phyloP scores from a whole-genome alignment of 768 basidiomycete genomes.

The Lanmaoa pseudosensibilis region DNA sequence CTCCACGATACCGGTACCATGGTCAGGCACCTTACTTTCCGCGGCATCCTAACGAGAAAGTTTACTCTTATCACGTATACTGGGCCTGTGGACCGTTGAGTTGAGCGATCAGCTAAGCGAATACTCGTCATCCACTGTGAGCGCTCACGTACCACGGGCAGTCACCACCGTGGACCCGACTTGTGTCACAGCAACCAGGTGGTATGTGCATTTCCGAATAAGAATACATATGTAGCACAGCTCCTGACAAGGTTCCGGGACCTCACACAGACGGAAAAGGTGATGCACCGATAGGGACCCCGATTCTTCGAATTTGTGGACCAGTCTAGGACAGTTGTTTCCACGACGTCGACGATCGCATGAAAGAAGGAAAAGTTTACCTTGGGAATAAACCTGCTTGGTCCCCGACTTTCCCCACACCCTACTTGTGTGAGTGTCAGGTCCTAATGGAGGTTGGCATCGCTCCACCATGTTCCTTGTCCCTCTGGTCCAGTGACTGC shows the following conservation, averaged over 20 bases:
- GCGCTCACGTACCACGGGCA: neutral
- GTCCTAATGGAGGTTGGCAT: neutral
- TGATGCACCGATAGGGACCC: neutral
- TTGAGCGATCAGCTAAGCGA: constrained; percentile 3
- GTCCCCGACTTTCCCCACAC: constrained; percentile 4
- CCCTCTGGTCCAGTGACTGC: neutral
- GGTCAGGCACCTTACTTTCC: constrained; percentile 16
- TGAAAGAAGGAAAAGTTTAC: neutral
- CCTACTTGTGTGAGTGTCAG: neutral
- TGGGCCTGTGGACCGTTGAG: constrained; percentile 4
- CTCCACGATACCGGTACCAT: constrained; percentile 29
- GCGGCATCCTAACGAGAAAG: constrained; percentile 19
- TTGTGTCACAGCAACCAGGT: neutral
- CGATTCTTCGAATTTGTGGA: neutral
- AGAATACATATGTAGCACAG: neutral
- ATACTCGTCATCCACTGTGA: neutral
- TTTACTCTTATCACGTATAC: constrained; percentile 7
- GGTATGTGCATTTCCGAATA: neutral
- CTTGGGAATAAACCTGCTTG: neutral
- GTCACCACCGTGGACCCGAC: neutral
- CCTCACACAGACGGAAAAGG: neutral
- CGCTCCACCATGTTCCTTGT: constrained; percentile 5
- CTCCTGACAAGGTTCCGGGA: neutral
- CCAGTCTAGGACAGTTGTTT: neutral
- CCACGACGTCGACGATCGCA: constrained; percentile 2